Percentiles rank a stretch among this genome's conserved stretches.
Evolutionary conservation across 208 protist species (phyloP).

Genomic region (Trypanosoma caninum): DNA sequence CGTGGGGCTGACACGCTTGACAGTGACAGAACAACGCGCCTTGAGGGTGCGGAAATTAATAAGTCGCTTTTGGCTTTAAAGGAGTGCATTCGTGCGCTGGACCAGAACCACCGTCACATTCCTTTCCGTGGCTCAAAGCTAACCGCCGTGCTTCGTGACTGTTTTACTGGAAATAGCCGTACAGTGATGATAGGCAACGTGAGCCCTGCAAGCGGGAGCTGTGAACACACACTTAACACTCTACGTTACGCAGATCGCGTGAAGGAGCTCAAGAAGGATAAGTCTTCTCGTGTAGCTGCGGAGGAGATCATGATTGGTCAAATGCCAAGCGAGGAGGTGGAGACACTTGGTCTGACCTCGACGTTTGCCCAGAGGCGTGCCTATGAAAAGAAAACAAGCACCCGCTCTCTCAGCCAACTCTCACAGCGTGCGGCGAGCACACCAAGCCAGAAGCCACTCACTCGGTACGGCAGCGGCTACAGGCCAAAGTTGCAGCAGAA

Average conservation of each 20-base stretch:
- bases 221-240: slow-evolving; percentile 98
- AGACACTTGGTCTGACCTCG: slow-evolving; percentile 69
- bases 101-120: slow-evolving; percentile 93
- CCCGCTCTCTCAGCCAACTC: slow-evolving; percentile 48
- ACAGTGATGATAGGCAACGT: slow-evolving; percentile 98
- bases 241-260: slow-evolving; percentile 97
- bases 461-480: slow-evolving; percentile 29
- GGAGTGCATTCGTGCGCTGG: slow-evolving; percentile 98
- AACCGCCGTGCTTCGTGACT: slow-evolving; percentile 96
- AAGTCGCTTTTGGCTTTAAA: slow-evolving; percentile 98
- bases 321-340: slow-evolving; percentile 85
- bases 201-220: slow-evolving; percentile 81
- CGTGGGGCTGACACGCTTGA: slow-evolving; percentile 95
- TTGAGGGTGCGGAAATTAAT: slow-evolving; percentile 98
- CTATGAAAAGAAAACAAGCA: slow-evolving; percentile 46
- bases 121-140: slow-evolving; percentile 98
- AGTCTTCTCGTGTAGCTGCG: slow-evolving; percentile 61
- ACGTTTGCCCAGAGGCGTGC: slow-evolving; percentile 80
- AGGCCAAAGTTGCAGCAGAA: slow-evolving; percentile 22
- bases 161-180: slow-evolving; percentile 96
- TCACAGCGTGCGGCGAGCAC: slow-evolving; percentile 61
- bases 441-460: slow-evolving; percentile 33
- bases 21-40: slow-evolving; percentile 93
- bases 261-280: slow-evolving; percentile 94
- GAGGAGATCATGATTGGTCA: slow-evolving; percentile 93